phyloP scores from a whole-genome alignment of 495 filamentous ascomycete genomes.

The Penicillium dipodomyicola region DNA sequence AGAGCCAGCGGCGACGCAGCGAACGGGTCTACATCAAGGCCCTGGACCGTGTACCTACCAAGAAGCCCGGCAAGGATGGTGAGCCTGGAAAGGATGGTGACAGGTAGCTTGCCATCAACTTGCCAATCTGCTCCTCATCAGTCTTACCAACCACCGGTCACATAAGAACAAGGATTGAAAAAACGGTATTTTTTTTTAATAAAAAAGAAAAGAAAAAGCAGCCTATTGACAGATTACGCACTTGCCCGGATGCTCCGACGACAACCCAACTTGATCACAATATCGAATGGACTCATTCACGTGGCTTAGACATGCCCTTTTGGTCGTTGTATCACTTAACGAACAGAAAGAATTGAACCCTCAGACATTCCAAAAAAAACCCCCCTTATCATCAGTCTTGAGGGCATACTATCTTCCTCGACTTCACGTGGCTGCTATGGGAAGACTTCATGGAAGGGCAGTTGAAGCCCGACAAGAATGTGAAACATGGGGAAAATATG shows the following conservation, averaged over 20 bases:
- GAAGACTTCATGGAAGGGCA: neutral
- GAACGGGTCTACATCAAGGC: conserved; percentile 4
- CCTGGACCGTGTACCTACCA: conserved; percentile 1
- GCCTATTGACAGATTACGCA: neutral
- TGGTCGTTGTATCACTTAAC: too few relatives aligned
- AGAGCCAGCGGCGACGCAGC: conserved; percentile 15
- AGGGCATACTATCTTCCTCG: neutral
- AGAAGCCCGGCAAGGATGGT: conserved; percentile 6
- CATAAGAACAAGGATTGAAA: neutral
- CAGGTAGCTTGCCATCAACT: neutral
- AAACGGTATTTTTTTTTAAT: neutral
- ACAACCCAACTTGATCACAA: neutral
- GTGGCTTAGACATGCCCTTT: too few relatives aligned
- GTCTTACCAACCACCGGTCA: neutral
- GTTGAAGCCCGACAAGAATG: neutral
- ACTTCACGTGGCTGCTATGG: neutral
- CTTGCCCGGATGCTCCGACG: neutral
- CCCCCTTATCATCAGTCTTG: neutral
- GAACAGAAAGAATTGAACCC: too few relatives aligned
- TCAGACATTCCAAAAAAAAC: too few relatives aligned
- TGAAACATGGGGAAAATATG: neutral
- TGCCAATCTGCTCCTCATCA: neutral
- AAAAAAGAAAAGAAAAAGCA: neutral
- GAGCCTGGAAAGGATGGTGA: neutral
- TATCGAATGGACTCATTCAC: neutral